Base-by-base conservation (phyloP, 768 basidiomycete species). In the Ramaria sp. region DNA sequence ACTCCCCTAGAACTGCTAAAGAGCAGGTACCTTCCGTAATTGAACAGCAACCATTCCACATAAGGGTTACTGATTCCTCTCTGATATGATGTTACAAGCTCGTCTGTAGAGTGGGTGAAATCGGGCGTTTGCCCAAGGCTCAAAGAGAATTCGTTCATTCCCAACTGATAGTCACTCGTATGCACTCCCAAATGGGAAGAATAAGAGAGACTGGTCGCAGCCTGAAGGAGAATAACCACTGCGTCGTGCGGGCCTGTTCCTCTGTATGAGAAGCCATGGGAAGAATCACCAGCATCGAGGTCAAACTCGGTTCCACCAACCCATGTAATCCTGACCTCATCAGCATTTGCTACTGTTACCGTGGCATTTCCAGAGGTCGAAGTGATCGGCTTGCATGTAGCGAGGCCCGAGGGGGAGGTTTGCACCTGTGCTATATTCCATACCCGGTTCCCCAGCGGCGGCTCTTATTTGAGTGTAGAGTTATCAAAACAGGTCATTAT, bases 31-130 rank as follows among this genome's bases (percentile, higher is more conserved):
- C 85, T 70, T 22, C 83, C 85, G 59, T 74, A 82, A 62, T 87
- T 86, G 66, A 88, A 87, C 57, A 79, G 56, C 37, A 88, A 48
- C 83, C 82, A 86, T 63, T 88, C 85, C 22, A 88, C 57, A 61
- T 86, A 86, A 32, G 74, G 61, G 57, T 86, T 77, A 5, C 82
- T 82, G 7, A 66, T 64, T 38, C 78, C 75, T 12, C 72, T 70
- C 50, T 70, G 61, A 61, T 88, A 88, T 47, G 70, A 68, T 1
- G 66, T 63, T 48, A 75, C 69, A 28, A 88, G 67, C 57, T 72
- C 69, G 62, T 86, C 76, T 15, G 84, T 88, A 18, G 84, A 72
- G 4, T 64, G 55, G n/a, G 55, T 34, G 34, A 82, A 61, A 53
- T 79, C 70, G 3, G 83, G 73, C 41, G 59, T 75, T 62, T 83